Evolutionary conservation across 148 eudicot species (phyloP), one percentile per base, ranked within the genome.

Genomic region (Heliamphora exappendiculata): DNA sequence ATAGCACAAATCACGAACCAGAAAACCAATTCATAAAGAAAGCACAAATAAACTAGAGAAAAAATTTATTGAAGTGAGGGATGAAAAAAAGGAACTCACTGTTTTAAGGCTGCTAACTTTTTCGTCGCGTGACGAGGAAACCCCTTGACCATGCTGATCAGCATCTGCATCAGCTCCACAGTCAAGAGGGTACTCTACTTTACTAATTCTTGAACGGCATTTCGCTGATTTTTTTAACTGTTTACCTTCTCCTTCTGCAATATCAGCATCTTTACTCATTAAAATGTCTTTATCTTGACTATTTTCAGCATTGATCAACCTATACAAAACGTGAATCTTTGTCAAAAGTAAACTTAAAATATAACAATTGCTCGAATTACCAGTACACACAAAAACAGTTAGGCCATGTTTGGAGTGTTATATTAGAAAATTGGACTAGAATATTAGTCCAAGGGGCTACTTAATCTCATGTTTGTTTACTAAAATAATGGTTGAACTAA

Each of bases 51-150:
- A 13, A 14, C 8, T 24, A 44, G 22, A 45, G 17, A 20, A 37
- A 59, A 50, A 69, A 28, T 33, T 39, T 16, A 42, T 13, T 68
- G 31, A 81, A 78, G 50, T 60, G 67, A 34, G 50, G 67, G 67
- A 34, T 29, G 16, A 49, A 4, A 37, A 53, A 75, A 20, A 53
- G n/a, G n/a, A 81, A 86, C 99, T 89, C 79, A 96, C 99, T 58
- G 97, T 93, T 83, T 90, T 93, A 72, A 96, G 90, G 84, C 97
- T 93, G 92, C 94, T 91, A 71, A 96, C 97, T 91, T 96, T 96
- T 75, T 96, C 99, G 87, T 96, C 99, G 28, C 98, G 93, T 11
- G 94, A 86, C 29, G 91, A 83, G 41, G 91, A 79, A 69, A 83
- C 73, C 78, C 97, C 98, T 78, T 87, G 98, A 82, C 87, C 92